A percentile compares a stretch with the other conserved stretches of the same genome.
phyloP scores from a whole-genome alignment of 768 basidiomycete species.

The Tephrocybe sp. region DNA sequence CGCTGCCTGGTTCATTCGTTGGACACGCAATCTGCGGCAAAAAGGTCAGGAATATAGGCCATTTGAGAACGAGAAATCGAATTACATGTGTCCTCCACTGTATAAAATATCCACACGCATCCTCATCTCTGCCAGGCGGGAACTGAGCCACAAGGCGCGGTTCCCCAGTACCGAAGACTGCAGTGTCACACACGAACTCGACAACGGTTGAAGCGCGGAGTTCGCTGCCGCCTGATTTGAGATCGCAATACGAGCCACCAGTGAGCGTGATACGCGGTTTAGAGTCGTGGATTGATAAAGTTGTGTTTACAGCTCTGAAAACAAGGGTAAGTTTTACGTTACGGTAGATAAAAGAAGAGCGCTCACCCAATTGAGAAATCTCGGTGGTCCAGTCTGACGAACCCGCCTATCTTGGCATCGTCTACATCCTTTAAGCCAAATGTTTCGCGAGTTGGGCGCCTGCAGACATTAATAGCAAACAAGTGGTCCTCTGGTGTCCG shows the following conservation, averaged over 20 bases:
- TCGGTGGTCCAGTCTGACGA: conserved; percentile 59
- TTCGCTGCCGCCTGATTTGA: conserved; percentile 34
- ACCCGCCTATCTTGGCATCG: conserved; percentile 57
- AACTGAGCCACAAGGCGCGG: conserved; percentile 65
- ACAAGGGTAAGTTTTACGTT: neutral
- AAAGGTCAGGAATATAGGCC: conserved; percentile 1
- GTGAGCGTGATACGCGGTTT: conserved; percentile 57
- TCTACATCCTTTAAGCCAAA: conserved; percentile 58
- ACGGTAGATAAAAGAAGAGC: neutral
- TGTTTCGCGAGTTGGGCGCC: conserved; percentile 50
- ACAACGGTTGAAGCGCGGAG: conserved; percentile 64
- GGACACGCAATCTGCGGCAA: conserved; percentile 73
- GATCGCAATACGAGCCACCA: conserved; percentile 64
- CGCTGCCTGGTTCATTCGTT: conserved; percentile 52
- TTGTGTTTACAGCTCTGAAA: conserved; percentile 61
- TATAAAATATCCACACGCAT: conserved; percentile 75
- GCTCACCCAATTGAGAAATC: conserved; percentile 75
- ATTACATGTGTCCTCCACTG: conserved; percentile 85
- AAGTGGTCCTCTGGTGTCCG: conserved; percentile 44
- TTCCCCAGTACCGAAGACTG: conserved; percentile 55
- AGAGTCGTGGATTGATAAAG: conserved; percentile 51
- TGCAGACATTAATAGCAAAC: conserved; percentile 67
- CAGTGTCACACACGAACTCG: conserved; percentile 75
- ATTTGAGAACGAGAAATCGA: conserved; percentile 3
- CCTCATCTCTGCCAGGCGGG: conserved; percentile 60